Evolutionary conservation across 768 basidiomycete genomes (phyloP).

Genomic region (Phylloporus arenicola): DNA sequence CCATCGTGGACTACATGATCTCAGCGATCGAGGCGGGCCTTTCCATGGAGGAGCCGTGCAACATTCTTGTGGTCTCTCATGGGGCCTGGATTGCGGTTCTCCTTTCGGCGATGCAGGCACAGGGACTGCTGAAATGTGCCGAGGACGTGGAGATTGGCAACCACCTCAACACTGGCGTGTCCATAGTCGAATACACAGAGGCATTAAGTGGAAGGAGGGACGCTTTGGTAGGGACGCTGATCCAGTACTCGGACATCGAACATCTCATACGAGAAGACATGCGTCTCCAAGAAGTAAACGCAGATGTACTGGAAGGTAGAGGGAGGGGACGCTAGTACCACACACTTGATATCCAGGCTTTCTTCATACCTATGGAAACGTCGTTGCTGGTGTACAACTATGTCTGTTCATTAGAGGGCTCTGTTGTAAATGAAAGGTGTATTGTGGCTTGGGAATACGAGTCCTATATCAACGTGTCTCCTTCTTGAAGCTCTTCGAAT

Average conservation of each 20-base stretch:
- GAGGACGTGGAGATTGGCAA: constrained; percentile 25
- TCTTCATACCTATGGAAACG: constrained; percentile 6
- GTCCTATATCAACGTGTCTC: constrained; percentile 49
- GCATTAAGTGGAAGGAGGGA: constrained; percentile 16
- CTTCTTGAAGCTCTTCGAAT: constrained; percentile 87
- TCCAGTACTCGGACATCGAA: constrained; percentile 48
- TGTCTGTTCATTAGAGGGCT: not conserved
- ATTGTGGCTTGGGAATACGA: too few species aligned
- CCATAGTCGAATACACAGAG: constrained; percentile 49
- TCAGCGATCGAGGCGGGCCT: constrained; percentile 14
- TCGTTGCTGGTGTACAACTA: not conserved
- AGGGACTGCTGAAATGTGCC: constrained; percentile 34
- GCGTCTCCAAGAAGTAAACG: constrained; percentile 43
- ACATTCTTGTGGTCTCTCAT: constrained; percentile 60
- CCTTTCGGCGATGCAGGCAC: constrained; percentile 42
- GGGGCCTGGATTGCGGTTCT: constrained; percentile 58
- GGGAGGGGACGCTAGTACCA: not conserved
- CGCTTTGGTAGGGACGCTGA: constrained; percentile 34
- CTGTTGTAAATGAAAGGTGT: too few species aligned
- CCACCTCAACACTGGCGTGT: constrained; percentile 36
- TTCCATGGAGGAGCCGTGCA: constrained; percentile 26
- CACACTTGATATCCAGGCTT: constrained; percentile 9
- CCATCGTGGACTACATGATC: constrained; percentile 33
- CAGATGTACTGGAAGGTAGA: constrained; percentile 36
- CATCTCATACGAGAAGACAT: constrained; percentile 40